Evolutionary conservation across 805 yeast genomes (phyloP).

Genomic region (Metschnikowia cubensis): DNA sequence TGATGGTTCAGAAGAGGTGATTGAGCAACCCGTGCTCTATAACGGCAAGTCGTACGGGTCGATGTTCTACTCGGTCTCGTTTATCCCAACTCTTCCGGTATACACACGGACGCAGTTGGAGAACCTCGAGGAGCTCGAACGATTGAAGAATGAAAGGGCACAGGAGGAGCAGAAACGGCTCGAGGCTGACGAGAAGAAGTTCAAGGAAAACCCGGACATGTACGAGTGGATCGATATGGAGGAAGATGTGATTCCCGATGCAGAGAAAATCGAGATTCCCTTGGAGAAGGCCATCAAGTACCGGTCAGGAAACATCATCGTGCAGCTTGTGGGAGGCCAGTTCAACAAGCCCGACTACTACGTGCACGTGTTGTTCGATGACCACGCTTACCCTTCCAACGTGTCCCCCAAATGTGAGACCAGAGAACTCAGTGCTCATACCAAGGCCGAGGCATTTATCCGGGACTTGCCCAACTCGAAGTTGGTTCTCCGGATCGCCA

Average conservation of each 20-base stretch:
- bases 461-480: constrained; percentile 67
- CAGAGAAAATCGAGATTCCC: constrained; percentile 43
- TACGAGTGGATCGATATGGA: constrained; percentile 61
- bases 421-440: constrained; percentile 39
- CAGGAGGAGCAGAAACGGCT: constrained; percentile 41
- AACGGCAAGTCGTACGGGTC: constrained; percentile 43
- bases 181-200: constrained; percentile 46
- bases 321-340: constrained; percentile 49
- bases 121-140: constrained; percentile 42
- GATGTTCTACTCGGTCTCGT: constrained; percentile 53
- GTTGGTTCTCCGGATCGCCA: constrained; percentile 54
- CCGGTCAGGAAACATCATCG: constrained; percentile 60
- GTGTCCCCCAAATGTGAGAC: constrained; percentile 48
- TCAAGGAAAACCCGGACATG: constrained; percentile 53
- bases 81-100: constrained; percentile 62
- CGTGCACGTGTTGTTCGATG: constrained; percentile 64
- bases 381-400: constrained; percentile 55
- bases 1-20: constrained; percentile 48
- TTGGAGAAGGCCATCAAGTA: constrained; percentile 50
- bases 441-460: constrained; percentile 57
- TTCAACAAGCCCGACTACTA: constrained; percentile 46
- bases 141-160: constrained; percentile 29
- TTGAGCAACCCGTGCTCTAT: constrained; percentile 42
- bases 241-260: constrained; percentile 29
- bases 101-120: constrained; percentile 54